A percentile compares a stretch with the other conserved stretches of the same genome.
phyloP scores from a whole-genome alignment of 495 filamentous ascomycete species.

The Lindgomyces ingoldianus region DNA sequence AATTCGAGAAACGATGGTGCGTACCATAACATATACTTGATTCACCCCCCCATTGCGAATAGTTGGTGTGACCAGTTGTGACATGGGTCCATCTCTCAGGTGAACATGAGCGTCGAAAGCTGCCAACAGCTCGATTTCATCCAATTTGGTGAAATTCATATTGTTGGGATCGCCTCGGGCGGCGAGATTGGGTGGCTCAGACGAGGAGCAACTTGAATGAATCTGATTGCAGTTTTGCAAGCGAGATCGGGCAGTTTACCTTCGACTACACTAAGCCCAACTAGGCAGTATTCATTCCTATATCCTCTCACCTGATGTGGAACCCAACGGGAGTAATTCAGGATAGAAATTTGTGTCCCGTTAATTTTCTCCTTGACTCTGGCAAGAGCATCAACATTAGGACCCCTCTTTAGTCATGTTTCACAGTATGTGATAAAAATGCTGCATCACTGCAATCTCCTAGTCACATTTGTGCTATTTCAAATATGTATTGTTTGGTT shows the following conservation, averaged over 20 bases:
- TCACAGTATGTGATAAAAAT: no score
- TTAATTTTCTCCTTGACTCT: no score
- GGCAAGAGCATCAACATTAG: no score
- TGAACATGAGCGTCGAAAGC: slow-evolving; percentile 61
- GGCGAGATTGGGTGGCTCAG: neutral
- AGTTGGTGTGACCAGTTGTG: slow-evolving; percentile 76
- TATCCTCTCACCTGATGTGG: no score
- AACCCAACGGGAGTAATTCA: no score
- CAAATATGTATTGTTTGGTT: no score
- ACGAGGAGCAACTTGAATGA: neutral
- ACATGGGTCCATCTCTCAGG: slow-evolving; percentile 77
- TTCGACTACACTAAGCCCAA: neutral
- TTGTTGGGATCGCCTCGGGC: neutral
- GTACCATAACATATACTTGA: slow-evolving; percentile 80
- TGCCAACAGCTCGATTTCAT: slow-evolving; percentile 61
- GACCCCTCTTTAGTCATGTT: no score
- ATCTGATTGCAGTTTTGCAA: neutral
- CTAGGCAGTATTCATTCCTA: neutral
- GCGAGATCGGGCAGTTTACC: slow-evolving; percentile 13
- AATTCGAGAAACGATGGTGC: slow-evolving; percentile 11
- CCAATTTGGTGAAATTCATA: slow-evolving; percentile 16
- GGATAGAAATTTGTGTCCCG: no score
- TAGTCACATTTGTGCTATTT: no score
- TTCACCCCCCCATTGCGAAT: slow-evolving; percentile 74
- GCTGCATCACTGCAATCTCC: no score